phyloP scores from a whole-genome alignment of 306 rosid species.

The Datisca glomerata region DNA sequence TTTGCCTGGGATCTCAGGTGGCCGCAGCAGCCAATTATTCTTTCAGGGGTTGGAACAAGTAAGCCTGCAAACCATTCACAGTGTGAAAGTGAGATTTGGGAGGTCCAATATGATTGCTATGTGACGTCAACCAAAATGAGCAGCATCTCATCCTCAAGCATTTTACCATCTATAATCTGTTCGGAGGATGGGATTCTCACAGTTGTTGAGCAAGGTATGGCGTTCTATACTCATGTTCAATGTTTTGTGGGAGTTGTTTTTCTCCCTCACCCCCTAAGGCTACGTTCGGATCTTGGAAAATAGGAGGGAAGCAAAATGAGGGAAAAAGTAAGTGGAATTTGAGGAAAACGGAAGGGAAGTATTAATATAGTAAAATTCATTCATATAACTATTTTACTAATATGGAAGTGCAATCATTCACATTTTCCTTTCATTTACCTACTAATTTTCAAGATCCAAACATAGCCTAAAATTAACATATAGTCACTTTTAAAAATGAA shows the following conservation, averaged over 20 bases:
- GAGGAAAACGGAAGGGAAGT: too few species aligned
- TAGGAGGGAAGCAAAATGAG: not conserved
- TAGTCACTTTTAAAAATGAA: not conserved
- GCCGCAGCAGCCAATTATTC: conserved; percentile 75
- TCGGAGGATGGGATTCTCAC: conserved; percentile 91
- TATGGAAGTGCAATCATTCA: too few species aligned
- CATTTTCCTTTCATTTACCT: too few species aligned
- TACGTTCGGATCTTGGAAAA: not conserved
- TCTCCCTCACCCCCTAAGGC: not conserved
- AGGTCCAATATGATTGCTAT: conserved; percentile 71
- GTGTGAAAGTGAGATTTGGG: conserved; percentile 97
- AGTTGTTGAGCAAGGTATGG: conserved; percentile 66
- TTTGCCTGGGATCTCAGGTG: conserved; percentile 97
- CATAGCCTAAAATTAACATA: too few species aligned
- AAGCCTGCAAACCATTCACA: conserved; percentile 28
- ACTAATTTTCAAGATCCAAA: too few species aligned
- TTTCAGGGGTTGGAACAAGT: conserved; percentile 55
- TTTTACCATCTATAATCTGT: conserved; percentile 79
- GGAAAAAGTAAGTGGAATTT: too few species aligned
- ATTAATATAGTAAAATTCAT: too few species aligned
- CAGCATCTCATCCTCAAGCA: conserved; percentile 51
- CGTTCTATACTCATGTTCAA: too few species aligned
- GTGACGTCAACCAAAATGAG: conserved; percentile 33
- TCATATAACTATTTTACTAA: too few species aligned
- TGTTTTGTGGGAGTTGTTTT: too few species aligned